Evolutionary conservation across 352 stramenopile genomes (phyloP).

Genomic region (Globisporangium paroecandrum): DNA sequence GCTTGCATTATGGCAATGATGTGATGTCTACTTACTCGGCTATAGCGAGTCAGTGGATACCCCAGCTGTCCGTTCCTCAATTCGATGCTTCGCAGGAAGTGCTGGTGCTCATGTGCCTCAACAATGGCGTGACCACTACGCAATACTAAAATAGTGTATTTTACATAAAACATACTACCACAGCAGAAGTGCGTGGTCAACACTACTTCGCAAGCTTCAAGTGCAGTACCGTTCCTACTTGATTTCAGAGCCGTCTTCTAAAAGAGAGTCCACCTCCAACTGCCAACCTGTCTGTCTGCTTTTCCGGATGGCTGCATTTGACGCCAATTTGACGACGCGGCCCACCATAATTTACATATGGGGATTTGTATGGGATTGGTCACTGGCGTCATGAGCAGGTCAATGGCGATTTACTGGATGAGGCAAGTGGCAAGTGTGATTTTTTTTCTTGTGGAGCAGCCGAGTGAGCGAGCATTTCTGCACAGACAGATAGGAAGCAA

Average conservation of each 20-base stretch:
- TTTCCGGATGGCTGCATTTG: background rate
- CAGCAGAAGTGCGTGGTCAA: background rate
- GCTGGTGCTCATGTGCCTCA: too few relatives aligned
- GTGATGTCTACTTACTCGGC: too few relatives aligned
- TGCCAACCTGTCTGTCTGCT: background rate
- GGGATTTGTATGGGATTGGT: background rate
- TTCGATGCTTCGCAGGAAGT: too few relatives aligned
- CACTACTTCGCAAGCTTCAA: background rate
- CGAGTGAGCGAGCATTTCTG: background rate
- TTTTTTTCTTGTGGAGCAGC: background rate
- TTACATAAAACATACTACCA: too few relatives aligned
- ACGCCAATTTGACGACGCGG: background rate
- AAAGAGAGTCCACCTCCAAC: background rate
- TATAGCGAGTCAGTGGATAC: too few relatives aligned
- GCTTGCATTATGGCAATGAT: too few relatives aligned
- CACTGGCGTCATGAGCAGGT: background rate
- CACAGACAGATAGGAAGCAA: background rate
- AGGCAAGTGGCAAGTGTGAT: background rate
- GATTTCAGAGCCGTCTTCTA: background rate
- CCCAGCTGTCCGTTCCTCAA: too few relatives aligned
- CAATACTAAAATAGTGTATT: too few relatives aligned
- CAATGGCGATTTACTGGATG: background rate
- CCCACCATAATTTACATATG: background rate
- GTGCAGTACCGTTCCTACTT: background rate
- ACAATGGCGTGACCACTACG: too few relatives aligned